Evolutionary conservation across 2,329 filamentous ascomycete species (phyloP), one percentile per base, ranked within the genome.

Genomic region (Rosellinia necatrix): DNA sequence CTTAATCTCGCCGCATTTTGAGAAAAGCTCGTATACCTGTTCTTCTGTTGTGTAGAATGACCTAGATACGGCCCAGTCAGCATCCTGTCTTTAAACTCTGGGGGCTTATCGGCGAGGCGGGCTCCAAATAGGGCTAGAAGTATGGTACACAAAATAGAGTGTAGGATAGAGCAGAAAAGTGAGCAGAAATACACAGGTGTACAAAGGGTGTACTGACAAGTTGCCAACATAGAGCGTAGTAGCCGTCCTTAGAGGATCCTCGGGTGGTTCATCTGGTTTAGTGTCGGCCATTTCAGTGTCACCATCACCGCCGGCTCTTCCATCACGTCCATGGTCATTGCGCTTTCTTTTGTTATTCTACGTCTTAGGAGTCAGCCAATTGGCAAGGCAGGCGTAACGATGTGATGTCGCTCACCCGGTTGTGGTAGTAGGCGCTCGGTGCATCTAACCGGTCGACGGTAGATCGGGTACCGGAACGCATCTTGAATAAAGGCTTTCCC

Each of bases 11-110:
- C 94, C 94, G 75, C 92, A 93, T 81, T 96, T 96, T 57, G 89
- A 87, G 74, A 97, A 97, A 43, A 97, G 85, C 75, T 97, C 93
- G 75, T 97, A 93, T 58, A 99, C 96, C 73, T 99, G 94, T 77
- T 99, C 94, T 74, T 99, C 94, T 53, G 94, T 99, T 21, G 94
- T 99, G 81, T 96, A 97, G 78, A 97, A 97, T 35, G 92, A 96
- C 51, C 90, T 92, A 65, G 53, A 30, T 43, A 32, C 64, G 49
- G 24, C 29, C 44, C 13, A 5, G 46, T 59, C 30, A 59, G 57
- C 53, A 38, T 34, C 30, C 19, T 32, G 3, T 13, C 5, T 38
- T 30, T 13, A 7, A 21, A 30, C n/a, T 25, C 19, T 22, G 9
- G 34, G 13, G 29, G 17, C 29, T 2, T 21, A 22, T 8, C 13